A percentile compares a stretch with the other conserved stretches of the same genome.
Evolutionary conservation across 768 basidiomycete species (phyloP).

Genomic region (Fomitopsis serialis): DNA sequence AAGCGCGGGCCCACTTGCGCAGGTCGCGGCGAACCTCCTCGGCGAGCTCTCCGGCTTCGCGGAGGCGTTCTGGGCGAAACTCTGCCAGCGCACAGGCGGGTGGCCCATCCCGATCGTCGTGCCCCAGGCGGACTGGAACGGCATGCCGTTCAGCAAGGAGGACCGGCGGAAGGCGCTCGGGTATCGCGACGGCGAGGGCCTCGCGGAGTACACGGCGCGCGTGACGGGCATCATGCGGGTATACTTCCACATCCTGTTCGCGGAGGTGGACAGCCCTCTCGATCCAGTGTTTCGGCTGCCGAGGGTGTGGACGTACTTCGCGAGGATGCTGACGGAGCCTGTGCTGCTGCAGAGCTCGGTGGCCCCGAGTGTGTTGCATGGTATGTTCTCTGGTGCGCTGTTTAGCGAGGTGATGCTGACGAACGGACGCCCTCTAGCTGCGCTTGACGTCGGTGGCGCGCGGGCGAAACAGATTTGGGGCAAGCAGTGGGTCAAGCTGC

Average conservation of each 20-base stretch:
- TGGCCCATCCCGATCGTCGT: conserved; percentile 76
- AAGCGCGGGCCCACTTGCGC: conserved; percentile 78
- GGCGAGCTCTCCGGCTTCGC: conserved; percentile 49
- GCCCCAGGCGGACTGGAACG: conserved; percentile 46
- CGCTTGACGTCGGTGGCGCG: conserved; percentile 63
- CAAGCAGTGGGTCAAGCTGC: conserved; percentile 72
- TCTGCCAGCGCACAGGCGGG: conserved; percentile 83
- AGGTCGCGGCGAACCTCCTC: conserved; percentile 68
- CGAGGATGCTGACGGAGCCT: conserved; percentile 51
- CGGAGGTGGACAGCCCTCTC: conserved; percentile 35
- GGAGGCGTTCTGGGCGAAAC: conserved; percentile 75
- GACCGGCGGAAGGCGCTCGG: conserved; percentile 51
- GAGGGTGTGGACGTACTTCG: conserved; percentile 69
- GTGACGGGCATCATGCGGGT: conserved; percentile 80
- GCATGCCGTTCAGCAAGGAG: conserved; percentile 36
- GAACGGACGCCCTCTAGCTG: conserved; percentile 42
- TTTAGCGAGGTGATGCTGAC: conserved; percentile 10
- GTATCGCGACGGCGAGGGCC: conserved; percentile 52
- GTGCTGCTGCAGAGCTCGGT: conserved; percentile 50
- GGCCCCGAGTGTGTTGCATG: conserved; percentile 63
- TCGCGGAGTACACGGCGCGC: conserved; percentile 58
- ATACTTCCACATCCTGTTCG: conserved; percentile 67
- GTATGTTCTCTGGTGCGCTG: conserved; percentile 28
- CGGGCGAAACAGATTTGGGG: conserved; percentile 65
- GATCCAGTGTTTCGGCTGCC: conserved; percentile 54